Percentiles rank a stretch among this genome's conserved stretches.
phyloP scores from a whole-genome alignment of 2,329 filamentous ascomycete genomes.

The Paradendryphiella salina region DNA sequence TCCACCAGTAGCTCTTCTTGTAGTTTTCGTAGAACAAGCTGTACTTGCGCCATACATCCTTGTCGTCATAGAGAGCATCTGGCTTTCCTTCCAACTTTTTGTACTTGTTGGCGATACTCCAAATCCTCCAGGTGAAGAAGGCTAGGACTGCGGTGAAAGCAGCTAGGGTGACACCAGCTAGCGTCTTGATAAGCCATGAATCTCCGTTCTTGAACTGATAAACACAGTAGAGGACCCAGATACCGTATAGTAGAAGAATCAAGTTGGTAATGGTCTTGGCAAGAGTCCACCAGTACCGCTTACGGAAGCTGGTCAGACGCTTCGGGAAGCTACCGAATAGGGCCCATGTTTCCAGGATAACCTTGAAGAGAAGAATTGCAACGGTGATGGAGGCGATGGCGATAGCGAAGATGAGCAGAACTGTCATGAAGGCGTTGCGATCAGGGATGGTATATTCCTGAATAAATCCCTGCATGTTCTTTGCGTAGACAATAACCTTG shows the following conservation, averaged over 20 bases:
- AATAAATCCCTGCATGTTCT: slow-evolving; percentile 80
- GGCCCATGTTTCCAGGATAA: slow-evolving; percentile 87
- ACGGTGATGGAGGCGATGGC: slow-evolving; percentile 82
- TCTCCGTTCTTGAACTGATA: slow-evolving; percentile 94
- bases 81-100: slow-evolving; percentile 76
- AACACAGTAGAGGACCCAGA: slow-evolving; percentile 94
- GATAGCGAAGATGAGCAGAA: slow-evolving; percentile 85
- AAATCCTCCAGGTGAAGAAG: slow-evolving; percentile 86
- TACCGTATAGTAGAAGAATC: slow-evolving; percentile 87
- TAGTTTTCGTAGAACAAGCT: slow-evolving; percentile 97
- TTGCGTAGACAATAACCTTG: slow-evolving; percentile 61
- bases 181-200: slow-evolving; percentile 85
- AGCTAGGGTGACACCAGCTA: slow-evolving; percentile 79
- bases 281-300: slow-evolving; percentile 94
- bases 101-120: slow-evolving; percentile 70
- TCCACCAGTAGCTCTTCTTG: slow-evolving; percentile 94
- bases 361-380: slow-evolving; percentile 84
- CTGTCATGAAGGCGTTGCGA: slow-evolving; percentile 94
- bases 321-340: slow-evolving; percentile 86
- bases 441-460: slow-evolving; percentile 82
- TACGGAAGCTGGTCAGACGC: slow-evolving; percentile 78
- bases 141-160: slow-evolving; percentile 79
- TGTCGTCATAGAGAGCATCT: slow-evolving; percentile 79
- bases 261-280: slow-evolving; percentile 86
- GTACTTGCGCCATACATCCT: slow-evolving; percentile 91